Percentiles rank a stretch among this genome's conserved stretches.
phyloP scores from a whole-genome alignment of 306 rosid species.

The Begonia fuchsioides region DNA sequence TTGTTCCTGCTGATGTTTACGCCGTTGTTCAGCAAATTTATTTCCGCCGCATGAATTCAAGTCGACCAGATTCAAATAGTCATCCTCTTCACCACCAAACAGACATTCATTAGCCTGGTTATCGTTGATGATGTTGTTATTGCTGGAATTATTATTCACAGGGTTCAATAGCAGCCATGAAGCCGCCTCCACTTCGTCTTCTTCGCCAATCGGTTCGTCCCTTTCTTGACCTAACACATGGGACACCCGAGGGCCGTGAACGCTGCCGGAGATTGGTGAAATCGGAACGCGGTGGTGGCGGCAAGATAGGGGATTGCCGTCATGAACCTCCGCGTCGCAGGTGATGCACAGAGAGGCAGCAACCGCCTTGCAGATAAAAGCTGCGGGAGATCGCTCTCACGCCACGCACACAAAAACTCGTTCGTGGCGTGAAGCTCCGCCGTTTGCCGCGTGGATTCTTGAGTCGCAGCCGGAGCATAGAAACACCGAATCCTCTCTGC shows the following conservation, averaged over 20 bases:
- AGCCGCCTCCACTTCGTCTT: conserved; percentile 66
- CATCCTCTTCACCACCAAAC: conserved; percentile 64
- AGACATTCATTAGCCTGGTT: conserved; percentile 28
- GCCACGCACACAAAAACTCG: conserved; percentile 86
- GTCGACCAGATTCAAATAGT: conserved; percentile 71
- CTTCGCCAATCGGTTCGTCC: conserved; percentile 13
- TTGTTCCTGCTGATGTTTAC: conserved; percentile 14
- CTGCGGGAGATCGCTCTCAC: conserved; percentile 76
- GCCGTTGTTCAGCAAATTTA: conserved; percentile 17
- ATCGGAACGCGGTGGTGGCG: conserved; percentile 92
- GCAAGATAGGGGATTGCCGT: conserved; percentile 78
- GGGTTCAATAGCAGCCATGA: conserved; percentile 83
- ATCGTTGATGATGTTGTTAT: not conserved
- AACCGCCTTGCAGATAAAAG: conserved; percentile 75
- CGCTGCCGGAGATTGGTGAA: conserved; percentile 30
- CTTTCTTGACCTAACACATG: not conserved
- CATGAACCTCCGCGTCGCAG: conserved; percentile 81
- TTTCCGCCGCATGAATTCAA: conserved; percentile 36
- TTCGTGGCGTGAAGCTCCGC: conserved; percentile 47
- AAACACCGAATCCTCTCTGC: conserved; percentile 49
- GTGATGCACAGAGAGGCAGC: conserved; percentile 75
- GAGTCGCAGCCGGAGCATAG: conserved; percentile 52
- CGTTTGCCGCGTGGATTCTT: conserved; percentile 40
- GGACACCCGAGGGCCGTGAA: conserved; percentile 16
- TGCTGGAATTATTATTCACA: conserved; percentile 7